Evolutionary conservation across 1,139 yeast species (phyloP).

Genomic region (Yamadazyma sp.): DNA sequence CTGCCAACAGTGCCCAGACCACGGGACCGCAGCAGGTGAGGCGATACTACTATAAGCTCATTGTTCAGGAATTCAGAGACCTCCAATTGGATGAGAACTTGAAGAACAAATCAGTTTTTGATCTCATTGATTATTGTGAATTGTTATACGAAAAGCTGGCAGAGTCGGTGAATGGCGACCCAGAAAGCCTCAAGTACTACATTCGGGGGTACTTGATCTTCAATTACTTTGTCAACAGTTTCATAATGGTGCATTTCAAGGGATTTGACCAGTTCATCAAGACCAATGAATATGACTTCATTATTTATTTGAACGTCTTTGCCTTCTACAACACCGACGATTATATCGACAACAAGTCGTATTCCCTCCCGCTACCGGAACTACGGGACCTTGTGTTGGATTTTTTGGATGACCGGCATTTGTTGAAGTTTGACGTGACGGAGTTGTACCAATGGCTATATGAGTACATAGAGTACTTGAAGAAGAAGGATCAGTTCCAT

Average conservation of each 20-base stretch:
- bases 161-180: constrained; percentile 18
- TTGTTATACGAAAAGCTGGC: constrained; percentile 33
- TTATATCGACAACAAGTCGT: constrained; percentile 20
- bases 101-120: constrained; percentile 38
- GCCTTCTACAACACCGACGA: constrained; percentile 41
- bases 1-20: not conserved
- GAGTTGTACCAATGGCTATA: constrained; percentile 43
- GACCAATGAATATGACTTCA: constrained; percentile 40
- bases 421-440: constrained; percentile 36
- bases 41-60: constrained; percentile 26
- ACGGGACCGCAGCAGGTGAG: constrained; percentile 13
- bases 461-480: constrained; percentile 41
- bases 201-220: constrained; percentile 43
- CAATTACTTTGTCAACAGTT: constrained; percentile 45
- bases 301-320: constrained; percentile 44
- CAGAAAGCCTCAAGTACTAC: constrained; percentile 26
- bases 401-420: constrained; percentile 31
- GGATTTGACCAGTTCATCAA: constrained; percentile 47
- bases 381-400: constrained; percentile 30
- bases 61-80: constrained; percentile 36
- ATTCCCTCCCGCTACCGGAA: constrained; percentile 23
- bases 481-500: constrained; percentile 26
- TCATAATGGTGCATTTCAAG: constrained; percentile 43
- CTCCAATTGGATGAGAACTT: constrained; percentile 36
- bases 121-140: constrained; percentile 43